Percentiles rank a stretch among this genome's conserved stretches.
These are phyloP conservation scores for Coemansia sp. DNA, from an alignment of 192 early-diverging fungal genomes.

Conservation along the genomic window DNA sequence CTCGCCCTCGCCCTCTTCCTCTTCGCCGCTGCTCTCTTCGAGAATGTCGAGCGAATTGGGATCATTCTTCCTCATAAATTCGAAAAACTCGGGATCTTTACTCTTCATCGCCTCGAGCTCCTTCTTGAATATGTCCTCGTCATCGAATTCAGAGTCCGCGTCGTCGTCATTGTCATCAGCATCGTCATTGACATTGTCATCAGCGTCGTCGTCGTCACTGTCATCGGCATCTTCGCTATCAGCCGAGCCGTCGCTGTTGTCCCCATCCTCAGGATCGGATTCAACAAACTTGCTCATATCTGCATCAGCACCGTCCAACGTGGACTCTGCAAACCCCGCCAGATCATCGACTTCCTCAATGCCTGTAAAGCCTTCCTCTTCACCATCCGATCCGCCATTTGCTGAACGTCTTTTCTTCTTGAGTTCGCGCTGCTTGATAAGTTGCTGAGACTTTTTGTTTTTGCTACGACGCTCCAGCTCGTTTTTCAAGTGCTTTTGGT, in stretches of 20 bases:
- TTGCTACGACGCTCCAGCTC: slow-evolving; percentile 60
- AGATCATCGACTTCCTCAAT: slow-evolving; percentile 53
- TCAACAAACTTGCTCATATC: slow-evolving; percentile 45
- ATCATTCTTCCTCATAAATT: slow-evolving; percentile 89
- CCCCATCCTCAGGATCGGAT: slow-evolving; percentile 18
- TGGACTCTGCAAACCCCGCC: slow-evolving; percentile 45
- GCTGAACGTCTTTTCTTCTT: slow-evolving; percentile 53
- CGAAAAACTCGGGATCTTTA: slow-evolving; percentile 89
- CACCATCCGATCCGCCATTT: slow-evolving; percentile 18
- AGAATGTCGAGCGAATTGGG: slow-evolving; percentile 78
- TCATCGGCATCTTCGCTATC: slow-evolving; percentile 17
- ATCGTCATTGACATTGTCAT: slow-evolving; percentile 40
- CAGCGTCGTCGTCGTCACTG: slow-evolving; percentile 42
- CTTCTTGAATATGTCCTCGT: slow-evolving; percentile 69
- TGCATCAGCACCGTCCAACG: slow-evolving; percentile 29
- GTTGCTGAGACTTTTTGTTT: slow-evolving; percentile 60
- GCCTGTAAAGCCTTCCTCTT: slow-evolving; percentile 33
- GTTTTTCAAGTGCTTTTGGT: slow-evolving; percentile 72
- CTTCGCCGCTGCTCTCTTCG: slow-evolving; percentile 50
- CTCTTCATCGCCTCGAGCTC: slow-evolving; percentile 82
- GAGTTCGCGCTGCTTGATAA: slow-evolving; percentile 59
- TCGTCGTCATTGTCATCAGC: slow-evolving; percentile 34
- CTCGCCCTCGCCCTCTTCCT: slow-evolving; percentile 43
- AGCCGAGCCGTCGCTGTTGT: neutral
- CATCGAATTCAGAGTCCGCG: slow-evolving; percentile 59